These are phyloP conservation scores for Westerdykella aurantiaca DNA, from an alignment of 2,329 filamentous ascomycete species.

Conservation along the genomic window DNA sequence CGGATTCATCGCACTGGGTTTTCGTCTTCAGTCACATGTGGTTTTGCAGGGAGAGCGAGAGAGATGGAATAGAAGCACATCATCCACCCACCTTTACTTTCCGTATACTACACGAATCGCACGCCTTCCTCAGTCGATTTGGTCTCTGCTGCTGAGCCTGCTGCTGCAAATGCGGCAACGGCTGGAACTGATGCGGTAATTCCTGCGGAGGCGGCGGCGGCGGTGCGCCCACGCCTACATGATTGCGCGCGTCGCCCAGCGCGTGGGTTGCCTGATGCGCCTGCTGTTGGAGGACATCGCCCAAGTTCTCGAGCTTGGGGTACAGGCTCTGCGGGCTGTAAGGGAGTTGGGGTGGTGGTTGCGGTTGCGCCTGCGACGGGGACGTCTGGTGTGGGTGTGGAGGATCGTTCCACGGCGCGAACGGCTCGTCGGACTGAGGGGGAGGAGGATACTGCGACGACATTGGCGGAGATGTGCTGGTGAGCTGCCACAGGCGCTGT, in stretches of 20 bases:
- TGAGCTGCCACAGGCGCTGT: not conserved
- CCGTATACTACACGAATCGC: conserved; percentile 40
- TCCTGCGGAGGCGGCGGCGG: not conserved
- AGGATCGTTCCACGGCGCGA: not conserved
- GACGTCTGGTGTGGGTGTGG: conserved; percentile 8
- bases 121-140: conserved; percentile 37
- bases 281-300: conserved; percentile 34
- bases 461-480: conserved; percentile 2
- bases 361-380: conserved; percentile 10
- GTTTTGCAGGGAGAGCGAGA: not conserved
- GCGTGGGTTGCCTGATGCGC: conserved; percentile 33
- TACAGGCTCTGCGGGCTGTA: conserved; percentile 19
- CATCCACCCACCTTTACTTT: conserved; percentile 33
- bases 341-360: conserved; percentile 10
- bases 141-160: conserved; percentile 25
- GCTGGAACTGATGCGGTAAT: conserved; percentile 7
- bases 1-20: conserved; percentile 57
- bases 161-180: conserved; percentile 13
- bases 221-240: not conserved
- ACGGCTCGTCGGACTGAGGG: conserved; percentile 19
- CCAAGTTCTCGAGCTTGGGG: conserved; percentile 34
- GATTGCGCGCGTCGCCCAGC: conserved; percentile 21
- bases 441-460: conserved; percentile 21
- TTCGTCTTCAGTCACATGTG: conserved; percentile 7
- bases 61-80: not conserved